Evolutionary conservation across 805 yeast species (phyloP).

Genomic region (Teunomyces panamensis): DNA sequence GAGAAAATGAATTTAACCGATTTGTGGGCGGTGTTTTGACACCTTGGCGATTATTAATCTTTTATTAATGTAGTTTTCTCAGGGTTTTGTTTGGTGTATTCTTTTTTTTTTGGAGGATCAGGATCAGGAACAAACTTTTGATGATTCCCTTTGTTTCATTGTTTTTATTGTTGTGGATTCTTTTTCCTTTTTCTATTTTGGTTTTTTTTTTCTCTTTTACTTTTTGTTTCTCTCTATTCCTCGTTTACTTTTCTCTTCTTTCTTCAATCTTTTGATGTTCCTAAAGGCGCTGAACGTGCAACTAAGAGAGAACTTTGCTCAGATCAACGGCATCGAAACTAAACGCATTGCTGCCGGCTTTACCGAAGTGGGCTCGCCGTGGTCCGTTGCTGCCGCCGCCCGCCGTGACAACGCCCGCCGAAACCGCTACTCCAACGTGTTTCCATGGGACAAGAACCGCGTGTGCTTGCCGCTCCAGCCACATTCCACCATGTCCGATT

Average conservation of each 20-base stretch:
- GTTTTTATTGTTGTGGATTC: no score
- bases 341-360: slow-evolving; percentile 4
- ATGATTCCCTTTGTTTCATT: no score
- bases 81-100: no score
- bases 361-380: not conserved
- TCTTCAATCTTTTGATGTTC: slow-evolving; percentile 6
- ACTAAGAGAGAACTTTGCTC: slow-evolving; percentile 11
- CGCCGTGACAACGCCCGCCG: slow-evolving; percentile 8
- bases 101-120: not conserved
- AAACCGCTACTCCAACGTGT: slow-evolving; percentile 39
- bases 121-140: no score
- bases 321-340: slow-evolving; percentile 9
- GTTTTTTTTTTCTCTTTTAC: not conserved
- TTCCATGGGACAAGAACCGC: slow-evolving; percentile 39
- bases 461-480: slow-evolving; percentile 24
- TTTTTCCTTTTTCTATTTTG: no score
- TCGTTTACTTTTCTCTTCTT: not conserved
- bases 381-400: slow-evolving; percentile 8
- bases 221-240: not conserved
- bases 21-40: no score
- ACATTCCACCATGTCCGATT: slow-evolving; percentile 20
- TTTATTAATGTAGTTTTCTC: no score
- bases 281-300: slow-evolving; percentile 6
- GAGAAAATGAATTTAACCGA: no score
- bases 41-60: no score